phyloP scores from a whole-genome alignment of 768 basidiomycete genomes.

The Lactifluus pinguis region DNA sequence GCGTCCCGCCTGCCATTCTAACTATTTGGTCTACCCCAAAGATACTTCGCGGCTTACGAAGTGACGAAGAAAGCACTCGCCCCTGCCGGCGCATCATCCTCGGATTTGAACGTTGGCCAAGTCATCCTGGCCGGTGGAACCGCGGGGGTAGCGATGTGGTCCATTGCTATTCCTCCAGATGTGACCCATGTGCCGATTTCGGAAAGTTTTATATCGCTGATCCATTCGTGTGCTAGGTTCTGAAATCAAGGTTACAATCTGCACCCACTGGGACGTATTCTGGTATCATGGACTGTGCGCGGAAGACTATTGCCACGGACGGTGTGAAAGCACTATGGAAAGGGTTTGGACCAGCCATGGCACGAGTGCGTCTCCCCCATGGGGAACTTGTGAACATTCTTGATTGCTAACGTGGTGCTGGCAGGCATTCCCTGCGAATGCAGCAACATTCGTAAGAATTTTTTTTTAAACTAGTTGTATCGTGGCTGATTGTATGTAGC shows the following conservation, averaged over 20 bases:
- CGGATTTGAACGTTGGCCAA: slow-evolving; percentile 75
- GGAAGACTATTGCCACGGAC: slow-evolving; percentile 86
- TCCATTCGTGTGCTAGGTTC: slow-evolving; percentile 45
- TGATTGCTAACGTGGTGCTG: not conserved
- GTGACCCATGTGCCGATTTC: slow-evolving; percentile 31
- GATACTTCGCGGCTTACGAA: slow-evolving; percentile 97
- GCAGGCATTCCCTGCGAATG: slow-evolving; percentile 95
- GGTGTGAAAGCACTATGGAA: slow-evolving; percentile 89
- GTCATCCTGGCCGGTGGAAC: slow-evolving; percentile 88
- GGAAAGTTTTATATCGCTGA: not conserved
- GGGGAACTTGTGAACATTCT: not conserved
- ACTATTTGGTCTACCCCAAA: slow-evolving; percentile 26
- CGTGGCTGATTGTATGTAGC: slow-evolving; percentile 34
- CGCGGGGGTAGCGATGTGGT: slow-evolving; percentile 98
- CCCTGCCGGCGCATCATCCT: slow-evolving; percentile 68
- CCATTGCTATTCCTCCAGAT: slow-evolving; percentile 93
- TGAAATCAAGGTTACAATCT: slow-evolving; percentile 93
- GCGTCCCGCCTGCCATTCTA: not conserved
- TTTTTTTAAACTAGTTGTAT: not conserved
- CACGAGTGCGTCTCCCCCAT: slow-evolving; percentile 46
- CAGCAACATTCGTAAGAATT: slow-evolving; percentile 74
- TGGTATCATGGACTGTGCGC: slow-evolving; percentile 84
- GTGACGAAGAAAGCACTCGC: slow-evolving; percentile 82
- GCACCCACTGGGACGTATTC: slow-evolving; percentile 97
- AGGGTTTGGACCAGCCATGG: slow-evolving; percentile 97